These are phyloP conservation scores for Clitoria ternatea DNA, from an alignment of 306 rosid genomes.

Conservation along the genomic window DNA sequence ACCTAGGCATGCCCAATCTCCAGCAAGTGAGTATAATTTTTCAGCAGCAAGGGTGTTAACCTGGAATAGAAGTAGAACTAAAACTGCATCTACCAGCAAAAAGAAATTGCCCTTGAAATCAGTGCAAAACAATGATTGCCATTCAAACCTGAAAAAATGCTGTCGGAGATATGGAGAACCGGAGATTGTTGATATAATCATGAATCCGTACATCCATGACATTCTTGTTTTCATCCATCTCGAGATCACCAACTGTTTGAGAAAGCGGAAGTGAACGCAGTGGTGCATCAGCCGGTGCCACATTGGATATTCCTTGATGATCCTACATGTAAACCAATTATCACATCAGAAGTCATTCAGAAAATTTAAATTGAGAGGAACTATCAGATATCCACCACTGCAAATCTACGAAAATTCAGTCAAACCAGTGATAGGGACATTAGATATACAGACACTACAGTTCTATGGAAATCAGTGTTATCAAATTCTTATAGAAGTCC, in stretches of 20 bases:
- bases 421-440: neutral
- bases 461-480: too few relatives aligned
- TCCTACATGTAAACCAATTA: constrained; percentile 47
- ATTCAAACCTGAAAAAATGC: constrained; percentile 86
- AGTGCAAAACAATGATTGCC: constrained; percentile 7
- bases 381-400: neutral
- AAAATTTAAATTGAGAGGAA: constrained; percentile 11
- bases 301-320: constrained; percentile 95
- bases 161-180: constrained; percentile 87
- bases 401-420: neutral
- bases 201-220: constrained; percentile 63
- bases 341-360: neutral
- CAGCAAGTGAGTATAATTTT: constrained; percentile 92
- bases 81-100: neutral
- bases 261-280: constrained; percentile 47
- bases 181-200: constrained; percentile 76
- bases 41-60: constrained; percentile 96
- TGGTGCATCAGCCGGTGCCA: constrained; percentile 80
- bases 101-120: constrained; percentile 7
- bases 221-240: constrained; percentile 29
- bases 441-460: neutral
- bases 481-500: too few relatives aligned
- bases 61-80: constrained; percentile 40
- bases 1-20: constrained; percentile 94
- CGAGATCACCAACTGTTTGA: constrained; percentile 34